phyloP scores from a whole-genome alignment of 75 land plant genomes.

The Gnetum montanum region DNA sequence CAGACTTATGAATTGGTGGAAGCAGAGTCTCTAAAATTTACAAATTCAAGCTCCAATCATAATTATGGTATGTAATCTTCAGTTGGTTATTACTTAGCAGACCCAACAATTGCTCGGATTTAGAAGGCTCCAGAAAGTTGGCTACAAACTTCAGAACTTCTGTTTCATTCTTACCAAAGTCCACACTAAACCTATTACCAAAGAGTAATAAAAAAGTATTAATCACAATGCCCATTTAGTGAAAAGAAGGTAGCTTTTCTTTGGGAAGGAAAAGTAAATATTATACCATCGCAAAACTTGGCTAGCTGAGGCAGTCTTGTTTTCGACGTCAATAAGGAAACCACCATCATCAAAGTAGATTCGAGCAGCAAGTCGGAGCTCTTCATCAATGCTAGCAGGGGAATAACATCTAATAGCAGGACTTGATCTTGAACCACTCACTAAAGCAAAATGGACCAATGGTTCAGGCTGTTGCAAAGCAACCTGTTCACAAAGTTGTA shows the following conservation, averaged over 20 bases:
- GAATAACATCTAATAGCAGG: constrained; percentile 78
- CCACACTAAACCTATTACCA: constrained; percentile 63
- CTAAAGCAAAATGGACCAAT: constrained; percentile 66
- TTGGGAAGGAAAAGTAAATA: too few relatives aligned
- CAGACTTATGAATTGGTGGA: too few relatives aligned
- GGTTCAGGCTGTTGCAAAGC: constrained; percentile 57
- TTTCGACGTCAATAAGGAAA: constrained; percentile 35
- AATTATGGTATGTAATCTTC: constrained; percentile 54
- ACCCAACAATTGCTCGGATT: constrained; percentile 40
- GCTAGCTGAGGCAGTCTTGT: constrained; percentile 33
- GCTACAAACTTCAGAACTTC: constrained; percentile 68
- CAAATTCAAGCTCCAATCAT: constrained; percentile 60
- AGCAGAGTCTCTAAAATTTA: too few relatives aligned
- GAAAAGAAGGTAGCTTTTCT: too few relatives aligned
- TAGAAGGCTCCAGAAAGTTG: constrained; percentile 50
- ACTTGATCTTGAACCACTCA: constrained; percentile 50
- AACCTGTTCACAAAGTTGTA: too few relatives aligned
- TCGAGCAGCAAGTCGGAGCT: constrained; percentile 50
- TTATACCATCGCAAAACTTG: constrained; percentile 63
- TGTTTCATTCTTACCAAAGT: constrained; percentile 82
- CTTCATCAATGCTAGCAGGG: constrained; percentile 55
- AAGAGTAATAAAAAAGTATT: neutral
- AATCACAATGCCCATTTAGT: too few relatives aligned
- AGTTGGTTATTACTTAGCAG: constrained; percentile 33
- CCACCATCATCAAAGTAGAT: constrained; percentile 55